Evolutionary conservation across 768 basidiomycete genomes (phyloP), one percentile per base, ranked within the genome.

Genomic region (Serendipita indica): DNA sequence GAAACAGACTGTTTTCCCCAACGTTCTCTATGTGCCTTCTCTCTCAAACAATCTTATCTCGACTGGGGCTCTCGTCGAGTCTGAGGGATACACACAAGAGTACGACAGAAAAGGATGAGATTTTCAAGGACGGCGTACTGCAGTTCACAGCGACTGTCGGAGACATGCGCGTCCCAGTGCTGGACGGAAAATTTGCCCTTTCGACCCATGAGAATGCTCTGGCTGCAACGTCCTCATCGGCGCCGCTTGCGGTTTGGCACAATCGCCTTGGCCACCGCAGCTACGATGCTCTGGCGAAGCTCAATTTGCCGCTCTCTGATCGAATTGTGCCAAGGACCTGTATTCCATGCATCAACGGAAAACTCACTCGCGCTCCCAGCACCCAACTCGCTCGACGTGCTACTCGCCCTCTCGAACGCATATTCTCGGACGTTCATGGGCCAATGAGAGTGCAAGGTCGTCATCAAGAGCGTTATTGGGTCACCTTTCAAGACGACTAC

Each of bases 401-500:
- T 6, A 20, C 39, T 25, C 2, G 22, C 6, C 16, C 28, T 28
- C 52, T 62, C 49, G 62, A 39, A 22, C 27, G 34, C 28, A 37
- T 62, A n/a, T 30, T 39, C 32, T 58, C 57, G 18, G 62, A 62
- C 37, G 49, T 62, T 12, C 39, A 39, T 25, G 54, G 62, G 3
- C 62, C 61, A 13, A 43, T 59, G 4, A 20, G 16, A 14, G 25
- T 30, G 20, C 3, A 5, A 27, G 39, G 34, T 4, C 14, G 25
- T 39, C 34, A 49, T 6, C 60, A 58, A 16, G 54, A 62, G 22
- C 2, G 35, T 3, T 62, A 62, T 56, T 63, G 35, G 60, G 33
- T 63, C 4, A 62, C 61, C 13, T 33, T 62, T 34, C 39, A 37
- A 10, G 62, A 62, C 49, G 56, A 39, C 16, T 33, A 18, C 37